Evolutionary conservation across 805 yeast species (phyloP), one percentile per base, ranked within the genome.

Genomic region (Lachancea kluyveri): DNA sequence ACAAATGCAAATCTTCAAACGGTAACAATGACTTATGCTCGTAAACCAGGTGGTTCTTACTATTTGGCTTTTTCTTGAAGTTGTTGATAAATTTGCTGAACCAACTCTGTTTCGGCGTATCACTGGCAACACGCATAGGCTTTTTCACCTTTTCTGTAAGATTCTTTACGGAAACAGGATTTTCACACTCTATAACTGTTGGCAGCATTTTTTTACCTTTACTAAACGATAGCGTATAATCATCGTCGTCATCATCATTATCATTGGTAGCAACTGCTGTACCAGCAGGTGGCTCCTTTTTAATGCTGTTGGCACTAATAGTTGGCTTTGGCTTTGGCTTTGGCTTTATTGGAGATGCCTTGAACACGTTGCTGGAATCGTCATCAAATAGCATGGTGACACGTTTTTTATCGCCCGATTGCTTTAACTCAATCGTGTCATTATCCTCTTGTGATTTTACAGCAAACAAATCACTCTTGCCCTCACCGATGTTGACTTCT

Each of bases 351-450:
- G 33, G 32, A 9, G 36, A 24, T 3, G 35, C 20, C 21, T 33
- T 37, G 33, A 37, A 37, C 12, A 37, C 41, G n/a, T 30, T 33
- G 10, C 29, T 31, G 10, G 37, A 47, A 7, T 48, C 45, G 16
- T 41, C 55, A 41, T 50, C 57, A 37, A 48, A 55, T 15, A 49
- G 35, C 51, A 53, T 44, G 5, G 57, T 48, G 4, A 50, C 54
- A 37, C 62, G 40, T 17, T 34, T 36, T 9, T 38, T 28, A 5
- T 11, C 17, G 24, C 10, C 20, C 6, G 16, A 6, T 10, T 10
- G 8, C 9, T 11, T 18, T 8, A 17, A 11, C 6, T 25, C 29
- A n/a, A n/a, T n/a, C n/a, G n/a, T n/a, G 7, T 15, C 11, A 8
- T 5, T 22, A 9, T 9, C 21, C 8, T 8, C 8, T 10, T 19